Percentiles rank a stretch among this genome's conserved stretches.
phyloP scores from a whole-genome alignment of 495 filamentous ascomycete species.

The Jackrogersella multiformis region DNA sequence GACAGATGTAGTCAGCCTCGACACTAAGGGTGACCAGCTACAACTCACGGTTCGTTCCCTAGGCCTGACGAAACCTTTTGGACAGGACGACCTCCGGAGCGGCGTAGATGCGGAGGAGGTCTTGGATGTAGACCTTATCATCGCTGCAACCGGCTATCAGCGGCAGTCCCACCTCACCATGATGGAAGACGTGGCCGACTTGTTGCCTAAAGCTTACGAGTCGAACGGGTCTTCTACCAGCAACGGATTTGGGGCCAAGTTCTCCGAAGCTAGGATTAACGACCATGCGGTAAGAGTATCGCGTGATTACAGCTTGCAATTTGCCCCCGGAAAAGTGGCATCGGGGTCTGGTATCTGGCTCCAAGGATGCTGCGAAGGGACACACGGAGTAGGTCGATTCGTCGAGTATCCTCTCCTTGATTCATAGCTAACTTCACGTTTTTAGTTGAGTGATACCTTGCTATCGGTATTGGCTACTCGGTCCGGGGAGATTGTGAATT shows the following conservation, averaged over 20 bases:
- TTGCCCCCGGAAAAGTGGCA: conserved; percentile 71
- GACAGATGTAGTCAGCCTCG: conserved; percentile 67
- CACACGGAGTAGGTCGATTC: conserved; percentile 77
- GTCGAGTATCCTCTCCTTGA: not conserved
- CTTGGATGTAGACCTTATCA: conserved; percentile 79
- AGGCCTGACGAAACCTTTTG: conserved; percentile 42
- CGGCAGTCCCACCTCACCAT: conserved; percentile 83
- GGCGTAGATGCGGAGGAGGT: conserved; percentile 56
- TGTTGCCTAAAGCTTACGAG: conserved; percentile 64
- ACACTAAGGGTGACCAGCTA: conserved; percentile 55
- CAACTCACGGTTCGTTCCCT: conserved; percentile 55
- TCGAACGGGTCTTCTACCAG: conserved; percentile 14
- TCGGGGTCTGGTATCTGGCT: conserved; percentile 83
- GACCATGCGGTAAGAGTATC: conserved; percentile 47
- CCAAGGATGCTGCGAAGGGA: conserved; percentile 92
- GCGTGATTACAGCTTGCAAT: conserved; percentile 79
- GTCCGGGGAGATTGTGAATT: conserved; percentile 79
- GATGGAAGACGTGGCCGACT: conserved; percentile 66
- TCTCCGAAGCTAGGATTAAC: conserved; percentile 31
- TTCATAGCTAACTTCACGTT: not conserved
- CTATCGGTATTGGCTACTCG: conserved; percentile 79
- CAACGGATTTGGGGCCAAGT: conserved; percentile 47
- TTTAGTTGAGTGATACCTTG: conserved; percentile 76
- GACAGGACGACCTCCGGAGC: conserved; percentile 34
- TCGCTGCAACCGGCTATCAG: conserved; percentile 88